Evolutionary conservation across 129 eudicot genomes (phyloP).

Genomic region (Mikania micrantha): DNA sequence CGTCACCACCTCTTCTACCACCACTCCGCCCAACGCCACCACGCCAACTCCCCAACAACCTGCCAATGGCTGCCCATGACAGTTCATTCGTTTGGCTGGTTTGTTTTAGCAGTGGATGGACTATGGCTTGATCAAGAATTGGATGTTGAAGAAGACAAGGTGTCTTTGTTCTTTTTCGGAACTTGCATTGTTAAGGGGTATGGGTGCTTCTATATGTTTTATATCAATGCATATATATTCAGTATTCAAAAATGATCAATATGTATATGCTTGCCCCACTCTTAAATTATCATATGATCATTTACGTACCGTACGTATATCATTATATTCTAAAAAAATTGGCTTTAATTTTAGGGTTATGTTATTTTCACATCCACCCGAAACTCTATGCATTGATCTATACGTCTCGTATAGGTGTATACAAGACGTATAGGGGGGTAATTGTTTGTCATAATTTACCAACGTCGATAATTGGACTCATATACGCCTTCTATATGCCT

Average conservation of each 20-base stretch:
- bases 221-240: background rate
- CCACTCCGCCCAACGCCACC: constrained; percentile 28
- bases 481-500: no score
- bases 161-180: constrained; percentile 2
- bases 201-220: background rate
- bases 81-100: background rate
- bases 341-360: no score
- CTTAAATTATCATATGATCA: background rate
- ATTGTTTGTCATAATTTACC: no score
- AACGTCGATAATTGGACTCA: no score
- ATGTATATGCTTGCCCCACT: background rate
- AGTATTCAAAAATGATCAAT: background rate
- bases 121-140: constrained; percentile 24
- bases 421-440: no score
- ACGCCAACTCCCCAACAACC: background rate
- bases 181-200: constrained; percentile 6
- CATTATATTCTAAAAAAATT: background rate
- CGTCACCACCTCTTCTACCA: constrained; percentile 53
- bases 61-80: constrained; percentile 3
- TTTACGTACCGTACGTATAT: background rate
- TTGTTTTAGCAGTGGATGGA: constrained; percentile 14
- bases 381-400: no score
- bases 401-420: no score
- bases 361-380: no score
- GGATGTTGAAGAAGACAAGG: constrained; percentile 10